Percentiles rank a stretch among this genome's conserved stretches.
These are phyloP conservation scores for Trichoderma polysporum DNA, from an alignment of 2,329 filamentous ascomycete genomes.

Conservation along the genomic window DNA sequence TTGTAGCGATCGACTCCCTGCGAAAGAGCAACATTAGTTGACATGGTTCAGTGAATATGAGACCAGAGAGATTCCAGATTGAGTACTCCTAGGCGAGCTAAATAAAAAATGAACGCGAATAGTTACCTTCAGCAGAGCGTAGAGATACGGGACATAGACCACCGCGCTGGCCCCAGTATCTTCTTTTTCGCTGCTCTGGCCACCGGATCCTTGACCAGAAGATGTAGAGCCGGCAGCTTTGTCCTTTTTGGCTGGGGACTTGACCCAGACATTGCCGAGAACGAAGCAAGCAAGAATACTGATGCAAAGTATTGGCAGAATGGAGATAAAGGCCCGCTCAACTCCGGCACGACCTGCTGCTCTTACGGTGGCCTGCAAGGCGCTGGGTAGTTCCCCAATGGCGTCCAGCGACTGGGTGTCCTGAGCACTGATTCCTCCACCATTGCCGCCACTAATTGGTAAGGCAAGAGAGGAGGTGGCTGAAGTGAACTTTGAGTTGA, in stretches of 20 bases:
- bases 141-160: background rate
- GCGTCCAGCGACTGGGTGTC: background rate
- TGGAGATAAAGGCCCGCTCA: background rate
- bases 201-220: background rate
- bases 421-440: background rate
- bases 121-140: background rate
- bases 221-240: background rate
- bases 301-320: background rate
- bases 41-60: background rate
- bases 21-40: background rate
- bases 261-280: background rate
- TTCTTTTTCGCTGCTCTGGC: background rate
- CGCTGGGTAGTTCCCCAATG: background rate
- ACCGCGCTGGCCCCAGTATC: background rate
- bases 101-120: background rate
- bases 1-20: background rate
- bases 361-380: background rate
- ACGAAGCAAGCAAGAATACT: background rate
- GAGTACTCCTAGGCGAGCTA: too few species aligned
- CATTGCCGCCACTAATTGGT: background rate
- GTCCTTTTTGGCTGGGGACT: background rate
- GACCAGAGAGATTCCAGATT: background rate
- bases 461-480: background rate
- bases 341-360: background rate
- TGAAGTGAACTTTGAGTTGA: background rate